Evolutionary conservation across 2,329 filamentous ascomycete species (phyloP).

Genomic region (Alternaria infectoria): DNA sequence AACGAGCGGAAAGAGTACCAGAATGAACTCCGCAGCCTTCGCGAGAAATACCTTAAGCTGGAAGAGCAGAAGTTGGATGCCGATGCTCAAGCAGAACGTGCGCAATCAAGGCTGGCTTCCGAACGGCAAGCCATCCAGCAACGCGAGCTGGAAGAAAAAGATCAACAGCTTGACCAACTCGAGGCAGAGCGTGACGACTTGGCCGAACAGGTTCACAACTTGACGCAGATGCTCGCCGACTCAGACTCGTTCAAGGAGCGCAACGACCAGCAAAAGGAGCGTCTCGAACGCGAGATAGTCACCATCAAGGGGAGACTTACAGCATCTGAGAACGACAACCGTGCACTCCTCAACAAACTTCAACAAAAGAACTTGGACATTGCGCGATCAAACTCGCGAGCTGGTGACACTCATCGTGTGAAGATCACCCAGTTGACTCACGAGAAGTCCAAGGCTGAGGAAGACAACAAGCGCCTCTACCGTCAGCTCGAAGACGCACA

Average conservation of each 20-base stretch:
- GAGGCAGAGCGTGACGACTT: constrained; percentile 80
- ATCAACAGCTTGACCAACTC: constrained; percentile 76
- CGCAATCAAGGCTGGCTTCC: constrained; percentile 75
- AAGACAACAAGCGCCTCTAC: constrained; percentile 79
- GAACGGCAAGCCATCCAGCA: constrained; percentile 80
- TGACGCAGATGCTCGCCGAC: constrained; percentile 86
- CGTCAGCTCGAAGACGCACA: constrained; percentile 88
- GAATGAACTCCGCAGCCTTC: constrained; percentile 79
- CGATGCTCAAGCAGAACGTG: constrained; percentile 79
- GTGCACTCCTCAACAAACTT: constrained; percentile 92
- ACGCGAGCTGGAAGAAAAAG: constrained; percentile 80
- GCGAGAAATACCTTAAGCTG: constrained; percentile 81
- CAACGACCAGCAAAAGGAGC: constrained; percentile 92
- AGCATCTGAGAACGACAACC: constrained; percentile 96
- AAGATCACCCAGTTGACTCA: constrained; percentile 78
- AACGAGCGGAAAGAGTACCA: constrained; percentile 89
- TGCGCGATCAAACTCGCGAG: constrained; percentile 84
- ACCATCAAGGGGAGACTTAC: constrained; percentile 88
- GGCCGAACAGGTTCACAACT: constrained; percentile 78
- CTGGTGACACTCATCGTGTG: constrained; percentile 79
- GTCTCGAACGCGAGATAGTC: constrained; percentile 86
- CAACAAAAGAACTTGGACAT: constrained; percentile 98
- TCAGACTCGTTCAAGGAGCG: constrained; percentile 88
- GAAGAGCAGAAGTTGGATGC: constrained; percentile 86
- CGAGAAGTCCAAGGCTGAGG: constrained; percentile 83